phyloP scores from a whole-genome alignment of 2,329 filamentous ascomycete species.

The Chrysoporthe cubensis region DNA sequence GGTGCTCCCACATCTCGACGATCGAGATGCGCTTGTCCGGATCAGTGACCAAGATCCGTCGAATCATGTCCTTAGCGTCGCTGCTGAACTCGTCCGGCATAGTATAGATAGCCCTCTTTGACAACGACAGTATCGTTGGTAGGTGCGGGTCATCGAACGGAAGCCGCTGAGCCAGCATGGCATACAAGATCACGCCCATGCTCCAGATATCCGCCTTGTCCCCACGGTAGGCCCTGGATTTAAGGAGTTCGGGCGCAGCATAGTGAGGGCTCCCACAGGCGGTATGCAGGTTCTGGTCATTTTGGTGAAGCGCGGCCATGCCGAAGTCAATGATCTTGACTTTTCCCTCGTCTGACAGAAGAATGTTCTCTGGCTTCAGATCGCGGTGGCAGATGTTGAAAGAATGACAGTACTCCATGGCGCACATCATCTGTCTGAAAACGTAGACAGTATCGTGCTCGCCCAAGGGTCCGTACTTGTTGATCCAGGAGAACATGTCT shows the following conservation, averaged over 20 bases:
- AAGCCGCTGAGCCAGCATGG: conserved; percentile 79
- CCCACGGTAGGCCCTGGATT: conserved; percentile 76
- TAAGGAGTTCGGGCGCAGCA: conserved; percentile 88
- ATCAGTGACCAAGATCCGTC: conserved; percentile 76
- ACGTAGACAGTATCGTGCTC: conserved; percentile 83
- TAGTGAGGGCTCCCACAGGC: conserved; percentile 97
- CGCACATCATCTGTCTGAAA: conserved; percentile 92
- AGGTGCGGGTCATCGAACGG: conserved; percentile 74
- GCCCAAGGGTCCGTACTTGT: conserved; percentile 69
- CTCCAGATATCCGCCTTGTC: conserved; percentile 94
- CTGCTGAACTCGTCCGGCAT: conserved; percentile 65
- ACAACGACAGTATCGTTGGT: conserved; percentile 61
- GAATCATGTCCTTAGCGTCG: conserved; percentile 78
- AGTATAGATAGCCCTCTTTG: conserved; percentile 62
- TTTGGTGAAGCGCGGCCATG: conserved; percentile 91
- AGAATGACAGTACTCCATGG: conserved; percentile 88
- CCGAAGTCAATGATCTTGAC: conserved; percentile 98
- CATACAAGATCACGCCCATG: conserved; percentile 86
- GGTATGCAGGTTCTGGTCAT: conserved; percentile 76
- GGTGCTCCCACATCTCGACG: conserved; percentile 82
- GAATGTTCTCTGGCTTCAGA: conserved; percentile 95
- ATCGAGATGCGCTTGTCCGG: conserved; percentile 81
- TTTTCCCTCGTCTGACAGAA: conserved; percentile 74
- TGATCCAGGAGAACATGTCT: conserved; percentile 88
- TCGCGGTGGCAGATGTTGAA: conserved; percentile 97